Evolutionary conservation across 257 asterid species (phyloP).

Genomic region (Petrea volubilis): DNA sequence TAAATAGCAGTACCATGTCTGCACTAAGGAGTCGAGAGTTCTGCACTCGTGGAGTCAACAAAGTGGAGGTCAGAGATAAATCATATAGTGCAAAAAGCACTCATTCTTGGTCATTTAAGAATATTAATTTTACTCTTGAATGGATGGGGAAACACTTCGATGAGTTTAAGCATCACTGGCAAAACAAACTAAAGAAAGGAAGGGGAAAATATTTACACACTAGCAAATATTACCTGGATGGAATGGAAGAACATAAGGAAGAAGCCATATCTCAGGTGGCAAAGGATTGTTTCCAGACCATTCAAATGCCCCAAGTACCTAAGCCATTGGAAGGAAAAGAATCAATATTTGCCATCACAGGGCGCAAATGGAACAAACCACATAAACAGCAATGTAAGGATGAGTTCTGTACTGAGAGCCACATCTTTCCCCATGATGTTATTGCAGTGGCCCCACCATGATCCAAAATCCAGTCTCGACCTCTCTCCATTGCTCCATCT

Average conservation of each 20-base stretch:
- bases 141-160: not conserved
- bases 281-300: constrained; percentile 99
- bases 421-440: constrained; percentile 99
- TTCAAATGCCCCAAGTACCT: constrained; percentile 97
- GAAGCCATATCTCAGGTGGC: constrained; percentile 98
- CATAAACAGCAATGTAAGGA: constrained; percentile 24
- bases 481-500: constrained; percentile 94
- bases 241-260: constrained; percentile 79
- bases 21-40: not conserved
- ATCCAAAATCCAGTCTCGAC: constrained; percentile 83
- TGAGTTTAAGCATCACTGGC: constrained; percentile 8
- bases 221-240: constrained; percentile 77
- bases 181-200: not conserved
- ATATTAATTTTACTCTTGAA: not conserved
- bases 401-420: constrained; percentile 81
- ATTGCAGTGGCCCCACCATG: constrained; percentile 96
- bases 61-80: not conserved
- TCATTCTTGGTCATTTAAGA: constrained; percentile 6
- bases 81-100: constrained; percentile 12
- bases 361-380: constrained; percentile 7
- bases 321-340: constrained; percentile 18
- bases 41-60: not conserved
- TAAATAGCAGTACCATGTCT: not conserved
- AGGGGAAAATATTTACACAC: not conserved
- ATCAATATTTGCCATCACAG: not conserved